These are phyloP conservation scores for Trematosphaeria pertusa DNA, from an alignment of 2,329 filamentous ascomycete genomes.

Conservation along the genomic window DNA sequence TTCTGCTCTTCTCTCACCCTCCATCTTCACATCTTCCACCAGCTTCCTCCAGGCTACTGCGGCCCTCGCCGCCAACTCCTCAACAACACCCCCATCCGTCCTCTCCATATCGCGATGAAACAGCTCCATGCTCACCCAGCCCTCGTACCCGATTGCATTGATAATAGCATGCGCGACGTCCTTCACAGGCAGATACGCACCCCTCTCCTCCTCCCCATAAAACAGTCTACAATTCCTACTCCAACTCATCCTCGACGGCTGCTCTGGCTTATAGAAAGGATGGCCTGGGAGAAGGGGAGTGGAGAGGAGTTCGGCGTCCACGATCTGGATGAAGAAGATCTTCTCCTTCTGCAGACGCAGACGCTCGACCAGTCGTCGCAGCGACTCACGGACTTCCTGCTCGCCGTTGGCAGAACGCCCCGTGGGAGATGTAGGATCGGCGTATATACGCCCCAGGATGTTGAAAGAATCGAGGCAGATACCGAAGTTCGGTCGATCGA, in stretches of 20 bases:
- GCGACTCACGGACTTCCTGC: slow-evolving; percentile 59
- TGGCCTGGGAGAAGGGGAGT: slow-evolving; percentile 65
- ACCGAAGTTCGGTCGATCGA: slow-evolving; percentile 75
- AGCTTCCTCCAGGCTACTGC: slow-evolving; percentile 60
- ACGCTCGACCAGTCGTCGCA: slow-evolving; percentile 60
- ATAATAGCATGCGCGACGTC: slow-evolving; percentile 68
- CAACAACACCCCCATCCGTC: slow-evolving; percentile 59
- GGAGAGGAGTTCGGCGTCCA: slow-evolving; percentile 71
- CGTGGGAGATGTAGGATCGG: slow-evolving; percentile 65
- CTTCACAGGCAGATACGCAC: slow-evolving; percentile 72
- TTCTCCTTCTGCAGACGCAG: slow-evolving; percentile 64
- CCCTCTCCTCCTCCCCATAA: slow-evolving; percentile 66
- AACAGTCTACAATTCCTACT: slow-evolving; percentile 76
- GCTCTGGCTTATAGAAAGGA: slow-evolving; percentile 63
- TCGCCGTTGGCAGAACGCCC: slow-evolving; percentile 65
- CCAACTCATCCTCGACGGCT: slow-evolving; percentile 77
- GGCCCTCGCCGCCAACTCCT: slow-evolving; percentile 62
- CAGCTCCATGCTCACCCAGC: slow-evolving; percentile 75
- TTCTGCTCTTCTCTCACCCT: slow-evolving; percentile 13
- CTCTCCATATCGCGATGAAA: slow-evolving; percentile 69
- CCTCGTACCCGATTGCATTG: slow-evolving; percentile 68
- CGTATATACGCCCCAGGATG: slow-evolving; percentile 74
- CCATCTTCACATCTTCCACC: slow-evolving; percentile 45
- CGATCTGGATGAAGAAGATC: slow-evolving; percentile 79
- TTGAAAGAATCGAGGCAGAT: slow-evolving; percentile 82